Base-by-base conservation (phyloP, 306 rosid species). In the Pueraria montana region DNA sequence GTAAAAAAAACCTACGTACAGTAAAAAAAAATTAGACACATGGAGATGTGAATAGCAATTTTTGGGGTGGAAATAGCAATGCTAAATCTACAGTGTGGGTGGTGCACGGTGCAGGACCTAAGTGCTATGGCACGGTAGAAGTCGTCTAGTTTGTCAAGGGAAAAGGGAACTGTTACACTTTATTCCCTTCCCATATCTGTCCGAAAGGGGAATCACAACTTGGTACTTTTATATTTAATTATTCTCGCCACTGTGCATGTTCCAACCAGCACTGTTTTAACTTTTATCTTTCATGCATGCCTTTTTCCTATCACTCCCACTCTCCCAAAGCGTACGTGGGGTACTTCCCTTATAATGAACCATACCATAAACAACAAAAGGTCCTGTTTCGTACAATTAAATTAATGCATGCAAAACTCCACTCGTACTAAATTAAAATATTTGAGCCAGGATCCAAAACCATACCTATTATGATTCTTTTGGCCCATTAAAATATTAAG, bases 221-320 rank as follows among this genome's bases (percentile, higher is more conserved):
- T 81, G 88, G 69, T 61, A 56, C 53, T 67, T 81, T 49, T 8
- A 58, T 61, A 63, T 78, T 78, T 52, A 59, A 76, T 81, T 46
- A 56, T 70, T 63, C 48, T 69, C 78, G 14, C n/a, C 56, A 30
- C 2, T 64, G 77, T 79, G 55, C 58, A 49, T 78, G 50, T 75
- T 79, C 89, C 82, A 83, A 86, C 86, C 79, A 78, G 23, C 79
- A 79, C 11, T 12, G 18, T 64, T 64, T 56, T 64, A 77, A 56
- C 74, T 17, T 56, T 56, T 64, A 77, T 65, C 74, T 17, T 56
- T 66, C 78, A 5, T 84, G 86, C 61, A 61, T 77, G 78, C 78
- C 86, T 81, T 87, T 87, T 84, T 81, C 86, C 87, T 58, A 21
- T 72, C 89, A 86, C 46, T 40, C 80, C 76, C 74, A 68, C 13